Base-by-base conservation (phyloP, 371 early-diverging fungal species). In the Mortierella sp. region DNA sequence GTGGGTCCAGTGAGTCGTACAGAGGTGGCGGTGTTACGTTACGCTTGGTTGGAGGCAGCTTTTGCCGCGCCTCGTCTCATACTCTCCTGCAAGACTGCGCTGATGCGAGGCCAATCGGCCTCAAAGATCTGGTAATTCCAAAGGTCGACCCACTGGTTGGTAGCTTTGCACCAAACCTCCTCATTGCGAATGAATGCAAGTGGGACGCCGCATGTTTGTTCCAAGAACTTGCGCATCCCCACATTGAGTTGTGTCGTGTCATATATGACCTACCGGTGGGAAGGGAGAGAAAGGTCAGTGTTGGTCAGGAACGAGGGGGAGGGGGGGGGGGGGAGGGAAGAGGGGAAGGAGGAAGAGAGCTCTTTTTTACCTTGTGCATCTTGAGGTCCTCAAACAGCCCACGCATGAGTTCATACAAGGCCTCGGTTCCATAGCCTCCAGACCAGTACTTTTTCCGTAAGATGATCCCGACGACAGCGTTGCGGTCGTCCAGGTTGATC, bases 361-460 rank as follows among this genome's bases (percentile, higher is more conserved):
- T n/a, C n/a, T n/a, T n/a, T n/a, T n/a, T n/a, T 69, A 76, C 78
- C 78, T 76, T 76, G 49, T 76, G 78, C 78, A 76, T 47, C 6
- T 76, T 69, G 41, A 54, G 58, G 23, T 76, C 78, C 39, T 76
- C 78, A 66, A 76, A 76, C 50, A 76, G 63, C 12, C 50, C 62
- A 8, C 70, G 70, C 78, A 70, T 65, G 26, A 76, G 31, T 38
- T 70, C 70, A 31, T 62, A 76, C 14, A 70, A 42, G 3, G 78
- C 70, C 39, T 76, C 78, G 34, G 71, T 66, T 18, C 78, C 78
- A 51, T 76, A 76, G 6, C 78, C 78, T 13, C 70, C 70, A 1
- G 61, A 62, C 70, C 70, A 70, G n/a, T 66, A 76, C 59, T 76
- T 76, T 47, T 76, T 70, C 63, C 59, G 52, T 1, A 76, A 42